These are phyloP conservation scores for Thymus mandschuricus DNA, from an alignment of 257 asterid species.

Conservation along the genomic window DNA sequence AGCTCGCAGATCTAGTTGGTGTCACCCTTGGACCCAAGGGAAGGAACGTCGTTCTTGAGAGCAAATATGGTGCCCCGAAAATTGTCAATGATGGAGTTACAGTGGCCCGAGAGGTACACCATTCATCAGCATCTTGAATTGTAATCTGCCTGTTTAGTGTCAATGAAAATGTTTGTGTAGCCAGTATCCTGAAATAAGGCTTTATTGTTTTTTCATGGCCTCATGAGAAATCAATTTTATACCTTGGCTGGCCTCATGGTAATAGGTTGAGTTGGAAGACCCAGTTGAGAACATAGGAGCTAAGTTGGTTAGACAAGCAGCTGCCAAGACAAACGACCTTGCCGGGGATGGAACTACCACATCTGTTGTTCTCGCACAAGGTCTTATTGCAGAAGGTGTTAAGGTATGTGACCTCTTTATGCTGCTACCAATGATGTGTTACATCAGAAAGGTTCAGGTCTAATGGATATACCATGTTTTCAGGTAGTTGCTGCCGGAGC, in stretches of 20 bases:
- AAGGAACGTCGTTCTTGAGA: constrained; percentile 93
- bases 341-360: constrained; percentile 99
- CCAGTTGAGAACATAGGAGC: constrained; percentile 98
- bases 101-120: constrained; percentile 82
- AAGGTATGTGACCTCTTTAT: constrained; percentile 52
- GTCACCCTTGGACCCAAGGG: constrained; percentile 99
- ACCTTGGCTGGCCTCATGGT: neutral
- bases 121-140: neutral
- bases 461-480: constrained; percentile 2
- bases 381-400: constrained; percentile 96
- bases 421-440: neutral
- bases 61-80: constrained; percentile 97
- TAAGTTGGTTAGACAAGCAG: constrained; percentile 95
- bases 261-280: constrained; percentile 93
- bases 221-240: neutral
- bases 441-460: neutral
- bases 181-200: neutral
- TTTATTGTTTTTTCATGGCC: neutral
- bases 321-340: constrained; percentile 95
- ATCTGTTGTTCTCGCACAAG: constrained; percentile 98
- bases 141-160: neutral
- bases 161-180: neutral
- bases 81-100: constrained; percentile 98
- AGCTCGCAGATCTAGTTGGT: constrained; percentile 93
- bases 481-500: constrained; percentile 99